Evolutionary conservation across 2,329 filamentous ascomycete species (phyloP), one percentile per base, ranked within the genome.

Genomic region (Ophiostoma ips): DNA sequence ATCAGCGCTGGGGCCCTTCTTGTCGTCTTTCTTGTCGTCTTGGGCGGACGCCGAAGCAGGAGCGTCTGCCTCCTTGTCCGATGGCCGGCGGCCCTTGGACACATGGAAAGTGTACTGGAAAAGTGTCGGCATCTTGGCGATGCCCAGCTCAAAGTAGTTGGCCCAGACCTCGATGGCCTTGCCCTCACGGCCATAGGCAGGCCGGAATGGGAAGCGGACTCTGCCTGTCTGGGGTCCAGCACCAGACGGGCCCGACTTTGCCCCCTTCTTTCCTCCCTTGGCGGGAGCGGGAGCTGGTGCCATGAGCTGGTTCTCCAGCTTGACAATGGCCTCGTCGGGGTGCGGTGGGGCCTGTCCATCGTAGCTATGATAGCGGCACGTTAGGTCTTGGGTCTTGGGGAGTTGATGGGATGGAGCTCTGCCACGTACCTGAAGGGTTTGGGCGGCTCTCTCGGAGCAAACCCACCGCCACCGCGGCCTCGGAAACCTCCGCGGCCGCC

Each of bases 91-190:
- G 15, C 30, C 21, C 35, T 52, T 54, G 35, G 31, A 21, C 11
- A 69, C 66, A 1, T 66, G 60, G 10, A 77, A 52, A 3, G 63
- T 64, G 58, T 78, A 78, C 51, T 67, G 71, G 58, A 66, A 70
- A 5, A 76, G 44, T 6, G 15, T 3, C 18, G 57, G 0, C 62
- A 57, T 37, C 66, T 64, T 46, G 21, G 38, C 33, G 8, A 71
- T 55, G 7, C 64, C 57, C 45, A 79, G 51, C 1, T 62, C 62
- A 56, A 75, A 77, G 55, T 73, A 78, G 58, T 79, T 79, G 5
- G 73, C 64, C 72, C 73, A 77, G 0, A 79, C 62, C 2, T 63
- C 56, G 2, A 75, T 67, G 0, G 59, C 41, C 1, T 44, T 60
- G 4, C 75, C 76, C 5, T 55, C 56, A 3, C 36, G 3, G 59